Base-by-base conservation (phyloP, 139 green algal genomes). In the Edaphochlamys debaryana region DNA sequence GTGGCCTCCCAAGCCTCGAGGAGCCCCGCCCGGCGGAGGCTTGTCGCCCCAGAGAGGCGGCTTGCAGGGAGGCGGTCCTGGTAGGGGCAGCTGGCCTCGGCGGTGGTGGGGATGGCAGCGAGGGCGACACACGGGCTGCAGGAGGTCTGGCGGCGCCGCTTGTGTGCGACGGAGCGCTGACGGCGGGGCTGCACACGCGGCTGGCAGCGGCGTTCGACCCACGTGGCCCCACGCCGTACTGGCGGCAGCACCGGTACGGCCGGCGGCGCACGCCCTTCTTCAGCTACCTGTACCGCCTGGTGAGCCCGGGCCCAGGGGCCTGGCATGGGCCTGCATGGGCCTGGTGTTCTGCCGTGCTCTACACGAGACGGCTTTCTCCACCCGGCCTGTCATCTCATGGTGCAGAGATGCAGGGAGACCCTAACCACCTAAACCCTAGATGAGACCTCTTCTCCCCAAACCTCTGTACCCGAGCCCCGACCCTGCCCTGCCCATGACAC, bases 221-320 rank as follows among this genome's bases (percentile, higher is more conserved):
- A 15, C 40, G 29, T 15, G 74, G 58, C 58, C 22, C 19, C 60
- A 72, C 72, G 7, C 71, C 48, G 52, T 90, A 80, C 77, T 90
- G 86, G 86, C 30, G 37, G 29, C 50, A 85, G 23, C 81, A 87
- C 34, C n/a, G 45, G n/a, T 90, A 90, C 72, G 50, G 63, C 36
- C 45, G 62, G 2, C 15, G 60, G 6, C 30, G n/a, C 32, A 87
- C 86, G 4, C 86, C 86, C 13, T 90, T 90, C 81, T 87, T 85
- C 75, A 79, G 54, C 41, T 90, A 87, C 69, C 19, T 87, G 27
- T 67, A 86, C 42, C 63, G 69, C 29, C 52, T 90, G 60, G 75
- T 81, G 40, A 0, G 75, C 56, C 11, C 45, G 45, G 45, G 11
- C 45, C 9, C 45, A 54, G 45, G 11, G 13, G n/a, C n/a, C n/a